Base-by-base conservation (phyloP, 805 yeast species). In the Allodekkera sacchari region DNA sequence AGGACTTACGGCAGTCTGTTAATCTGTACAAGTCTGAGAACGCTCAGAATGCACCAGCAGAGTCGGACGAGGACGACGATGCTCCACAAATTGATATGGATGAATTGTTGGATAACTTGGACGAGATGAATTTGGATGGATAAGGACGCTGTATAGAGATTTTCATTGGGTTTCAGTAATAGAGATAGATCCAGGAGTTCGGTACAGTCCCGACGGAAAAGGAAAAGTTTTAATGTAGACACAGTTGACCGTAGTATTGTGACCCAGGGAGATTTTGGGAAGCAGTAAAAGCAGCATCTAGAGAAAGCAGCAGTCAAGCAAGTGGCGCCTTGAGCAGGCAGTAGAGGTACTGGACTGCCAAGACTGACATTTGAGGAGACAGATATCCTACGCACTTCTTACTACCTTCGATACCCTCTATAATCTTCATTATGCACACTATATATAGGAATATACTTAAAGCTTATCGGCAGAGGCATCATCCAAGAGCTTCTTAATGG, bases 71-170 rank as follows among this genome's bases (percentile, higher is more conserved):
- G 17, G 83, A 73, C 18, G 92, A 80, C 35, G 87, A 81, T 48
- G 92, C 85, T 21, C 96, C 97, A 30, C 80, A 72, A 44, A 83
- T 92, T 45, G 85, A 78, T 38, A 75, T 92, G 35, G 95, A 88
- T 51, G 97, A 92, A 61, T 68, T 92, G 47, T 68, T 92, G 60
- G 97, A 92, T 48, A 98, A 92, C 55, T 67, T 92, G 48, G 96
- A 87, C 47, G 96, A 83, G 36, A 80, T 88, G 94, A 83, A 83
- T 18, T 66, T 88, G 55, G 87, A 79, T 25, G 84, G 73, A 42
- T 50, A 48, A 32, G 17, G 15, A 11, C n/a, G 18, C n/a, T 21
- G 9, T 21, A 21, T 21, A 8, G 10, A 8, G 10, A 8, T 20
- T 20, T 20, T 20, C 22, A 8, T 20, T 20, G 22, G 7, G 7